These are phyloP conservation scores for Saccharomycopsis hybrid DNA, from an alignment of 1,139 yeast genomes.

Conservation along the genomic window DNA sequence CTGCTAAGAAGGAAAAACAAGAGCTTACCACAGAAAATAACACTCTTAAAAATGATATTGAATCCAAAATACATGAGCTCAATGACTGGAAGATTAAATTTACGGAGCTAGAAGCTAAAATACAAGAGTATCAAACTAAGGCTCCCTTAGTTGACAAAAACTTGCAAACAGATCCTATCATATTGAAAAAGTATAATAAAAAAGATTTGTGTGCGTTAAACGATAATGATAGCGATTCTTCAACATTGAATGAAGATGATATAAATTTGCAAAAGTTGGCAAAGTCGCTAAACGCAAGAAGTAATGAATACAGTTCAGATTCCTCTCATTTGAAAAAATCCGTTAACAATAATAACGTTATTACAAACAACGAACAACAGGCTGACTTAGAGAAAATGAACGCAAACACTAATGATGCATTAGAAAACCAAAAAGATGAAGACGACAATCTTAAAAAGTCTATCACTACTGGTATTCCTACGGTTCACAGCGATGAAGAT, in stretches of 20 bases:
- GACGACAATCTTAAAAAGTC: background rate
- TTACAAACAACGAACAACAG: background rate
- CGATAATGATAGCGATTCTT: slow-evolving; percentile 20
- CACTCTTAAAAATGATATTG: slow-evolving; percentile 8
- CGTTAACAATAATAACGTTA: background rate
- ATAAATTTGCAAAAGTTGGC: slow-evolving; percentile 8
- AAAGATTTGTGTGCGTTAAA: slow-evolving; percentile 5
- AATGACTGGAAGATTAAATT: slow-evolving; percentile 10
- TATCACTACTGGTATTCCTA: background rate
- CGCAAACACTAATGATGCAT: background rate
- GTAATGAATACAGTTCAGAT: background rate
- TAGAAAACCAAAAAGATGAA: background rate
- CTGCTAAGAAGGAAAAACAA: background rate
- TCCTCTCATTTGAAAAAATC: slow-evolving; percentile 5
- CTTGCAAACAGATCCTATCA: slow-evolving; percentile 14
- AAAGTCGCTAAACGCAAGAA: slow-evolving; percentile 1
- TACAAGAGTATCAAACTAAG: background rate
- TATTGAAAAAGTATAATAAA: slow-evolving; percentile 2
- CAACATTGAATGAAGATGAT: slow-evolving; percentile 21
- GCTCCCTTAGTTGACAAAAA: slow-evolving; percentile 6
- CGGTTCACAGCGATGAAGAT: slow-evolving; percentile 13
- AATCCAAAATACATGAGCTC: slow-evolving; percentile 5
- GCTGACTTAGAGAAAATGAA: background rate
- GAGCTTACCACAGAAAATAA: slow-evolving; percentile 8
- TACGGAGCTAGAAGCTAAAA: slow-evolving; percentile 10